phyloP scores from a whole-genome alignment of 2,329 filamentous ascomycete genomes.

The Pseudofabraea citricarpa region DNA sequence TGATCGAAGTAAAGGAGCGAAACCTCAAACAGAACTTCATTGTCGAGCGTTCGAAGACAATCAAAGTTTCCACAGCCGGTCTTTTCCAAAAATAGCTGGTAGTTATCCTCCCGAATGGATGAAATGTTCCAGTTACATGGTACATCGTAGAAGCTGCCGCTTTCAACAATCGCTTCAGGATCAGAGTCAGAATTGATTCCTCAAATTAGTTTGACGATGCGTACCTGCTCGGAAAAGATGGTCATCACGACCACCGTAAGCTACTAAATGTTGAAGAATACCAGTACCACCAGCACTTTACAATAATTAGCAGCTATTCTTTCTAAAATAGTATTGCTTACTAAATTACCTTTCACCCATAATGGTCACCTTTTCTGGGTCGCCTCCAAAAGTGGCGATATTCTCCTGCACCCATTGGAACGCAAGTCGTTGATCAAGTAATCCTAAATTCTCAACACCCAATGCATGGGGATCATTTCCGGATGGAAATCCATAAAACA shows the following conservation, averaged over 20 bases:
- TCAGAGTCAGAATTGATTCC: conserved; percentile 28
- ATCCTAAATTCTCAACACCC: conserved; percentile 1
- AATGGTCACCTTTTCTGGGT: conserved; percentile 37
- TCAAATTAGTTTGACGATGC: conserved; percentile 19
- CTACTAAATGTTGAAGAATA: conserved; percentile 45
- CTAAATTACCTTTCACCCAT: conserved; percentile 28
- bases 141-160: conserved; percentile 34
- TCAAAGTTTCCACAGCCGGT: conserved; percentile 28
- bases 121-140: conserved; percentile 22
- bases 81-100: conserved; percentile 17
- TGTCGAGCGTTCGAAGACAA: conserved; percentile 39
- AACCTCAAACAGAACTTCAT: conserved; percentile 35
- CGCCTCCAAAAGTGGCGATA: conserved; percentile 33
- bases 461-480: conserved; percentile 38
- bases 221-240: conserved; percentile 43
- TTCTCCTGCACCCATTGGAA: conserved; percentile 35
- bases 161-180: conserved; percentile 41
- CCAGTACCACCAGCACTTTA: conserved; percentile 46
- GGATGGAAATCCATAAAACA: conserved; percentile 2
- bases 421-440: conserved; percentile 36
- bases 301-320: background rate
- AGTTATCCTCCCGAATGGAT: background rate
- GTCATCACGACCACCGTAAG: conserved; percentile 48
- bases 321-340: background rate
- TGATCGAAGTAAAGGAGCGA: conserved; percentile 25